phyloP scores from a whole-genome alignment of 2,329 filamentous ascomycete species.

The Hypoxylon sp. region DNA sequence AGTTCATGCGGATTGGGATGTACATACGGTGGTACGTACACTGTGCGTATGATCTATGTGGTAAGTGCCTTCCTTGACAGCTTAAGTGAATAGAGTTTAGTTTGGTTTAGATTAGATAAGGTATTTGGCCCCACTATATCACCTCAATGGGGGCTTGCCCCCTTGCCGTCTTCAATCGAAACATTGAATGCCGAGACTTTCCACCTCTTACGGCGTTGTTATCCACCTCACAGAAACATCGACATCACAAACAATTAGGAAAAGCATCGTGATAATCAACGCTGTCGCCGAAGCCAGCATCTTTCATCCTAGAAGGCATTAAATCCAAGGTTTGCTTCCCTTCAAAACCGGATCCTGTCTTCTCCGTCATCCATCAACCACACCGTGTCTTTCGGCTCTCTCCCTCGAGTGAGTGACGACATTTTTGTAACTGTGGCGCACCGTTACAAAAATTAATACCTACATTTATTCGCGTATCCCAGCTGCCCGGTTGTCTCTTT shows the following conservation, averaged over 20 bases:
- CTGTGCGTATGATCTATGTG: neutral
- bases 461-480: conserved; percentile 6
- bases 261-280: conserved; percentile 28
- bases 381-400: neutral
- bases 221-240: conserved; percentile 7
- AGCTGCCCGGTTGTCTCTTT: conserved; percentile 11
- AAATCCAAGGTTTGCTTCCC: conserved; percentile 28
- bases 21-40: neutral
- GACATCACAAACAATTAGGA: conserved; percentile 21
- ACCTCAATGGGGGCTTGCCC: neutral
- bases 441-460: neutral
- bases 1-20: neutral
- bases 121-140: neutral
- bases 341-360: neutral
- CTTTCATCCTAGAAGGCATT: conserved; percentile 1
- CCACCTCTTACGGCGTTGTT: neutral
- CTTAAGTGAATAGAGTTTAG: neutral
- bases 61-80: too few species aligned
- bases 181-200: conserved; percentile 6
- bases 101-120: conserved; percentile 39
- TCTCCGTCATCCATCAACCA: neutral
- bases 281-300: conserved; percentile 5
- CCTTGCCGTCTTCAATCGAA: conserved; percentile 14
- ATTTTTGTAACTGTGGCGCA: conserved; percentile 20
- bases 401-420: conserved; percentile 19